phyloP scores from a whole-genome alignment of 1,284 basidiomycete genomes.

The Heliocybe sulcata region DNA sequence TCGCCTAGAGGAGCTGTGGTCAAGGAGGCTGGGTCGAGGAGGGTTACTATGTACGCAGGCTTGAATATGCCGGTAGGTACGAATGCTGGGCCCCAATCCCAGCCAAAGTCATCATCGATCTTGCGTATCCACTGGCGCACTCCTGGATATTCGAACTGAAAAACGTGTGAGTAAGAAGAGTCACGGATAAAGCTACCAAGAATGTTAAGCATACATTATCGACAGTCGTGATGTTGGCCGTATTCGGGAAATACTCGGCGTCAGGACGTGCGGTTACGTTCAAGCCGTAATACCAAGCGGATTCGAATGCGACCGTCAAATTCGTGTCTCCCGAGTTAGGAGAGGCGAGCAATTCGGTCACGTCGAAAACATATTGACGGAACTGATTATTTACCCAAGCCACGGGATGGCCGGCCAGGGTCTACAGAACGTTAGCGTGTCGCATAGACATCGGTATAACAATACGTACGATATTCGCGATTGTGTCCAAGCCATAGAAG shows the following conservation, averaged over 20 bases:
- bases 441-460: not conserved
- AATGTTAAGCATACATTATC: not conserved
- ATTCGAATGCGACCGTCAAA: constrained; percentile 44
- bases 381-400: constrained; percentile 56
- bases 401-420: constrained; percentile 40
- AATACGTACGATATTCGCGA: constrained; percentile 40
- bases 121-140: constrained; percentile 44
- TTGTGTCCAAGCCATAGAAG: constrained; percentile 53
- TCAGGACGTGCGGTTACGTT: constrained; percentile 44
- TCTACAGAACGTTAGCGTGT: constrained; percentile 21
- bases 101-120: constrained; percentile 48
- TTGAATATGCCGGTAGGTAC: constrained; percentile 49
- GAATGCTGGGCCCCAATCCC: constrained; percentile 55
- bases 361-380: constrained; percentile 45
- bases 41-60: constrained; percentile 40
- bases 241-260: constrained; percentile 30
- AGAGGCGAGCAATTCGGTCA: constrained; percentile 32
- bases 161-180: not conserved
- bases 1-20: constrained; percentile 2
- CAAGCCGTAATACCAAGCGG: constrained; percentile 43
- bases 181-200: not conserved
- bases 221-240: not conserved
- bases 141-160: constrained; percentile 42
- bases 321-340: constrained; percentile 27
- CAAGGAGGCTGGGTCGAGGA: constrained; percentile 20